These are phyloP conservation scores for Trypanosoma lewisi DNA, from an alignment of 208 protist species.

Conservation along the genomic window DNA sequence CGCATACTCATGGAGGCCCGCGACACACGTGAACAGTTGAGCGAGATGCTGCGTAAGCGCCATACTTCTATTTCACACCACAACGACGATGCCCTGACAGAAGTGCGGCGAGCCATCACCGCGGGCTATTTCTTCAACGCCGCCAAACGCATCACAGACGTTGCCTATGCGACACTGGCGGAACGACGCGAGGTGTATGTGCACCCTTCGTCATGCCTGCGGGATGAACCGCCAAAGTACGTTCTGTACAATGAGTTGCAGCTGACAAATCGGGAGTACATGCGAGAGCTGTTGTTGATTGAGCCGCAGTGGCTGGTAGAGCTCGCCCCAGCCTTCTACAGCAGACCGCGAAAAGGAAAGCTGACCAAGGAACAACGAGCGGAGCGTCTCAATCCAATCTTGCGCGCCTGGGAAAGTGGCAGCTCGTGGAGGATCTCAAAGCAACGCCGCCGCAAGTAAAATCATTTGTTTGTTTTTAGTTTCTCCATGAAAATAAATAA, in stretches of 20 bases:
- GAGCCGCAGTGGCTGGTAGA: slow-evolving; percentile 94
- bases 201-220: slow-evolving; percentile 82
- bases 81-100: slow-evolving; percentile 79
- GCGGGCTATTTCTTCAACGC: slow-evolving; percentile 98
- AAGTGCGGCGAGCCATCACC: slow-evolving; percentile 94
- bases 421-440: slow-evolving; percentile 88
- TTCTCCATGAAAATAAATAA: too few relatives aligned
- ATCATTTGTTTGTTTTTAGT: slow-evolving; percentile 14
- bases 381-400: slow-evolving; percentile 80
- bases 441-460: slow-evolving; percentile 51
- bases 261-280: slow-evolving; percentile 97
- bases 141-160: slow-evolving; percentile 86
- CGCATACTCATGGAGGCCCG: slow-evolving; percentile 94
- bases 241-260: slow-evolving; percentile 98
- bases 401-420: slow-evolving; percentile 87
- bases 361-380: slow-evolving; percentile 80
- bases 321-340: slow-evolving; percentile 94
- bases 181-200: slow-evolving; percentile 89
- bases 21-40: slow-evolving; percentile 97
- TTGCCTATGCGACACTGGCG: slow-evolving; percentile 80
- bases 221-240: slow-evolving; percentile 91
- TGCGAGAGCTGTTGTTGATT: slow-evolving; percentile 92
- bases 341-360: slow-evolving; percentile 52
- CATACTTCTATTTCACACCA: slow-evolving; percentile 94
- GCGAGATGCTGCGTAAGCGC: slow-evolving; percentile 94